Evolutionary conservation across 2,329 filamentous ascomycete species (phyloP).

Genomic region (Dactylonectria estremocensis): DNA sequence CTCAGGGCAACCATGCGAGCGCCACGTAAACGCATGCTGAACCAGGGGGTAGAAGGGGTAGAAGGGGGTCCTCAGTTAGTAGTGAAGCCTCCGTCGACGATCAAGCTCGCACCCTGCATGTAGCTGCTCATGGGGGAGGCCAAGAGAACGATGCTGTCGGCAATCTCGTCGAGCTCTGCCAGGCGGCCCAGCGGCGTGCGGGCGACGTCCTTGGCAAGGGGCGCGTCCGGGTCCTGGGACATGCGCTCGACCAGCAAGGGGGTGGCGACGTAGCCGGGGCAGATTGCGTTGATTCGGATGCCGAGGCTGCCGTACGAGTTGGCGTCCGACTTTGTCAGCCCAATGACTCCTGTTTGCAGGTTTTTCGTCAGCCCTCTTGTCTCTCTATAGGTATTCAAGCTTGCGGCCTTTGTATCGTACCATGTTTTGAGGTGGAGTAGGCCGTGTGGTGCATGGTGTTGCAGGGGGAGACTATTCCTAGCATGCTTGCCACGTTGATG

Average conservation of each 20-base stretch:
- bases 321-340: constrained; percentile 69
- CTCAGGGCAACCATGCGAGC: not conserved
- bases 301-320: constrained; percentile 64
- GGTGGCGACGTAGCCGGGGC: constrained; percentile 66
- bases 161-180: constrained; percentile 66
- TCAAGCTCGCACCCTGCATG: constrained; percentile 63
- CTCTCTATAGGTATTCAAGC: no score
- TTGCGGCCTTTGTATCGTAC: constrained; percentile 35
- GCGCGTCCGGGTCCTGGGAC: constrained; percentile 44
- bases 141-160: constrained; percentile 66
- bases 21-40: no score
- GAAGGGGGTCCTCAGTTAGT: constrained; percentile 42
- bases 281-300: constrained; percentile 74
- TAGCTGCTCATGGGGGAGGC: constrained; percentile 68
- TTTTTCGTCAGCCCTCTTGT: not conserved
- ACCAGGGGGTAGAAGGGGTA: no score
- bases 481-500: constrained; percentile 69
- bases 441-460: constrained; percentile 57
- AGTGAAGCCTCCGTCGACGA: constrained; percentile 64
- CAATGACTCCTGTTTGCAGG: constrained; percentile 57
- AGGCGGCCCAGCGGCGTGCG: constrained; percentile 65
- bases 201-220: constrained; percentile 57
- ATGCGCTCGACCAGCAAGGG: constrained; percentile 53
- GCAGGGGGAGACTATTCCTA: constrained; percentile 61
- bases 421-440: constrained; percentile 69